Evolutionary conservation across 1,284 basidiomycete genomes (phyloP).

Genomic region (Pseudozyma hubeiensis): DNA sequence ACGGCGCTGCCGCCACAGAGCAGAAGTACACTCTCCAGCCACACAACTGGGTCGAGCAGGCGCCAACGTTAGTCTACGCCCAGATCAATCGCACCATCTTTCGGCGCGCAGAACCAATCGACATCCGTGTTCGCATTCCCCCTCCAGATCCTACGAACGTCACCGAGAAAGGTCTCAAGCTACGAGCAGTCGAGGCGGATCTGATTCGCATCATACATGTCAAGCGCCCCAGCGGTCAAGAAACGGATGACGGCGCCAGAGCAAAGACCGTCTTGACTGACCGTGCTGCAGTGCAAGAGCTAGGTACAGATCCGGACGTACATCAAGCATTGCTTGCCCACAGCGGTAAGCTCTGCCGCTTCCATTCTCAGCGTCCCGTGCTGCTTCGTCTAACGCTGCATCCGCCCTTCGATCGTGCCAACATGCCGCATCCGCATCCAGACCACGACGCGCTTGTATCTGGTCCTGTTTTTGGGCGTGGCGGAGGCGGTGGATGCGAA

Average conservation of each 20-base stretch:
- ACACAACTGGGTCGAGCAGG: constrained; percentile 48
- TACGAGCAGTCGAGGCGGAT: constrained; percentile 62
- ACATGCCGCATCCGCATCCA: constrained; percentile 64
- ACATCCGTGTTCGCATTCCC: constrained; percentile 60
- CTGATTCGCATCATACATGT: constrained; percentile 59
- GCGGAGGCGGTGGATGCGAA: constrained; percentile 64
- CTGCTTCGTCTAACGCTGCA: constrained; percentile 58
- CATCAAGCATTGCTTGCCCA: constrained; percentile 60
- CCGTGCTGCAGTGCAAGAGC: not conserved
- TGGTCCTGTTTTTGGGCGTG: constrained; percentile 52
- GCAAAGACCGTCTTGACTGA: not conserved
- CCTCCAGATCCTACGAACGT: constrained; percentile 50
- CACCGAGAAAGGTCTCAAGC: constrained; percentile 54
- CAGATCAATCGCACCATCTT: constrained; percentile 62
- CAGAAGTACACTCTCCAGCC: constrained; percentile 49
- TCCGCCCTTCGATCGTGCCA: constrained; percentile 59
- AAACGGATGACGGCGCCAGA: not conserved
- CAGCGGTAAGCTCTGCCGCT: constrained; percentile 65
- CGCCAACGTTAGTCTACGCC: constrained; percentile 50
- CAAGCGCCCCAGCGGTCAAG: constrained; percentile 10
- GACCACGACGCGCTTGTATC: constrained; percentile 61
- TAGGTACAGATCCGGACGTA: constrained; percentile 1
- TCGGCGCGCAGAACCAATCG: constrained; percentile 63
- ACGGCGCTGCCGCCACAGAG: constrained; percentile 20
- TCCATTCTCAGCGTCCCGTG: constrained; percentile 57